Evolutionary conservation across 352 stramenopile genomes (phyloP), one percentile per base, ranked within the genome.

Genomic region (Phytopythium sindhum): DNA sequence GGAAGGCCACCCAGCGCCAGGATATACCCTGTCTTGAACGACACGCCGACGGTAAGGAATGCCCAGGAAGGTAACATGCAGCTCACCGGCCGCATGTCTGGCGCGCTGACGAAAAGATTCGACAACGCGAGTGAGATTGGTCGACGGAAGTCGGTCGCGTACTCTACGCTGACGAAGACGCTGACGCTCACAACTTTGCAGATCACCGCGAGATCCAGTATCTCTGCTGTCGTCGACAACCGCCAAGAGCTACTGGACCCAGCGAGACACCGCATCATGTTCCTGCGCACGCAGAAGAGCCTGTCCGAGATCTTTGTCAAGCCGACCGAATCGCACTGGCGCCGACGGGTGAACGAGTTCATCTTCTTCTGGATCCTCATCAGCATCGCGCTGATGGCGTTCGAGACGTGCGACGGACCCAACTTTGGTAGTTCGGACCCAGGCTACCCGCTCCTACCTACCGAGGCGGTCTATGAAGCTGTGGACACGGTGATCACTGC

Each of bases 351-450:
- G 7, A 70, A 88, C 26, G 65, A 69, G 14, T n/a, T 74, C 4
- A 69, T 85, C 9, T 89, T 88, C 60, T 44, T 84, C 33, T 67
- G 75, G 41, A 89, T 91, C 53, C 56, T 89, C 17, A 6, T 86
- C 17, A 84, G 78, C 42, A 78, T 81, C 45, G 57, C 45, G 2
- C 51, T 73, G 15, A 68, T 91, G n/a, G 77, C 80, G 11, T 68
- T 84, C 8, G 67, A 88, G 64, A 91, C 82, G 8, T 90, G 78
- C 33, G 82, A 91, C 50, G 85, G 85, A 0, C 69, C 73, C 14
- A 87, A 89, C 58, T 62, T 74, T 41, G 67, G 60, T 17, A 81
- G 77, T 8, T 76, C 81, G 2, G 69, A 84, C n/a, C 85, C 85
- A 8, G 76, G 64, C 9, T 93, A 84, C 56, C 79, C 82, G 21